phyloP scores from a whole-genome alignment of 805 yeast genomes.

The Cyberlindnera americana region DNA sequence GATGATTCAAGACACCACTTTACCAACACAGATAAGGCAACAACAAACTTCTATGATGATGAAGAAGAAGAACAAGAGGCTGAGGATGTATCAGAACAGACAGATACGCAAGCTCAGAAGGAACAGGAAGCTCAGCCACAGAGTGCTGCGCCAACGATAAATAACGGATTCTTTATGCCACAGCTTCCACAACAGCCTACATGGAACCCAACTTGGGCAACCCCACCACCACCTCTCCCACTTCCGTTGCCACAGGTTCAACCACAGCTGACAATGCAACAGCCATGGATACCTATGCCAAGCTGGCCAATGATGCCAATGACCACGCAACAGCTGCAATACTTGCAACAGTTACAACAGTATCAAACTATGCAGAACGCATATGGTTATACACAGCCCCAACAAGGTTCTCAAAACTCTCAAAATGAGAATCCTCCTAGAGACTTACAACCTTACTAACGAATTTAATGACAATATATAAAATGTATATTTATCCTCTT shows the following conservation, averaged over 20 bases:
- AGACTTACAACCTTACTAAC: constrained; percentile 1
- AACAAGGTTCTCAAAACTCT: no score
- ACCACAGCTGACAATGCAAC: background rate
- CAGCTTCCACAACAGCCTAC: no score
- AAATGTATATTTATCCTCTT: constrained; percentile 20
- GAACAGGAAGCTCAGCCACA: no score
- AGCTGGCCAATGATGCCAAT: background rate
- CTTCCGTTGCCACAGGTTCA: no score
- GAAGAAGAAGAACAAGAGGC: no score
- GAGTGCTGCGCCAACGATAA: background rate
- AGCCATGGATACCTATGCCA: background rate
- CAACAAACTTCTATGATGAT: constrained; percentile 11
- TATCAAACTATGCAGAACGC: background rate
- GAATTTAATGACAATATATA: background rate
- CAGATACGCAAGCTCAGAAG: background rate
- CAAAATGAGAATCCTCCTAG: no score
- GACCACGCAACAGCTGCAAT: background rate
- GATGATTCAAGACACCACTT: constrained; percentile 1
- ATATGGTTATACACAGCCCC: background rate
- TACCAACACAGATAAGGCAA: background rate
- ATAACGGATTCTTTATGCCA: no score
- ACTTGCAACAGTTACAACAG: constrained; percentile 2
- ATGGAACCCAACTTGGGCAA: no score
- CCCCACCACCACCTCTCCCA: no score
- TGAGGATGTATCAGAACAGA: background rate